Evolutionary conservation across 2,329 filamentous ascomycete species (phyloP).

Genomic region (Aspergillus caelatus): DNA sequence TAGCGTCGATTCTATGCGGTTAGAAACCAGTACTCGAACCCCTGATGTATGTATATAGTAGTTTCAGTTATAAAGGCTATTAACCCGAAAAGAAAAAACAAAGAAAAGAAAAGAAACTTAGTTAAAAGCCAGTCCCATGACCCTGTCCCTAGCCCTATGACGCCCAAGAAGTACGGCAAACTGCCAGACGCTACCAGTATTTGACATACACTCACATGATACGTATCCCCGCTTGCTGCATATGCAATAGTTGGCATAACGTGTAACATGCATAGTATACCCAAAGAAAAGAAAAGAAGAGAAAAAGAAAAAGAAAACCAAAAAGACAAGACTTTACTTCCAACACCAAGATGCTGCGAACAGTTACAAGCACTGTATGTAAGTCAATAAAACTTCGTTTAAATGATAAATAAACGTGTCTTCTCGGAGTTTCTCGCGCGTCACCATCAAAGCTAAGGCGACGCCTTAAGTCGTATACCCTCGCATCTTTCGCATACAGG

Average conservation of each 20-base stretch:
- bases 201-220: background rate
- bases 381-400: background rate
- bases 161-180: background rate
- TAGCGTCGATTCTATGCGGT: background rate
- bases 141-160: background rate
- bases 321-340: background rate
- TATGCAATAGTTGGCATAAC: conserved; percentile 6
- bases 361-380: background rate
- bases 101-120: background rate
- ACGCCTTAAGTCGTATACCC: conserved; percentile 64
- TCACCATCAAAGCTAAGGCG: conserved; percentile 15
- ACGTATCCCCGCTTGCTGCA: conserved; percentile 12
- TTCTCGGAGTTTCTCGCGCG: background rate
- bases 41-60: background rate
- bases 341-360: background rate
- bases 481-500: conserved; percentile 67
- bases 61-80: background rate
- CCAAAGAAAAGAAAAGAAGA: background rate
- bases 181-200: background rate
- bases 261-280: background rate
- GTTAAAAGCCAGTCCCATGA: background rate
- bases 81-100: background rate
- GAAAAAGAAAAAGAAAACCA: background rate
- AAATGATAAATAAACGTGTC: background rate
- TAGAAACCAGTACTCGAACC: background rate